These are phyloP conservation scores for Phialemoniopsis sp. DNA, from an alignment of 2,329 filamentous ascomycete species.

Conservation along the genomic window DNA sequence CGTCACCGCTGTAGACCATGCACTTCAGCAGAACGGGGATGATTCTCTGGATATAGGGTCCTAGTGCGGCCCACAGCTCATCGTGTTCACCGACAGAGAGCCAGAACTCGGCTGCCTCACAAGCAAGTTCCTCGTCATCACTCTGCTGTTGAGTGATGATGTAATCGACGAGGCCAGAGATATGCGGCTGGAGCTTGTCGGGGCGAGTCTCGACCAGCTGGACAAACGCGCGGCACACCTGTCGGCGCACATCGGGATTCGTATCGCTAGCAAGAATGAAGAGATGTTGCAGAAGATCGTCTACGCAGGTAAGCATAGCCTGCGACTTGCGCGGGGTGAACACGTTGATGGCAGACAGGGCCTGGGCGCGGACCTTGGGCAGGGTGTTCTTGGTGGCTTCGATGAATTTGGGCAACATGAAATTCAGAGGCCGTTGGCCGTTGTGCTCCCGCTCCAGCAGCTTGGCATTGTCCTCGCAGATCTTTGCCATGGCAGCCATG, in stretches of 20 bases:
- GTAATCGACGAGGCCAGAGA: slow-evolving; percentile 85
- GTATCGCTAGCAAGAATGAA: slow-evolving; percentile 77
- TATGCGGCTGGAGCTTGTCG: slow-evolving; percentile 85
- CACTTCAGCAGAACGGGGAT: slow-evolving; percentile 86
- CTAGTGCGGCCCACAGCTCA: slow-evolving; percentile 70
- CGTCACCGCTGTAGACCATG: slow-evolving; percentile 96
- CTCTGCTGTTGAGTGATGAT: slow-evolving; percentile 86
- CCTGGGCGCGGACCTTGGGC: slow-evolving; percentile 73
- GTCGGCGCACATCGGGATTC: slow-evolving; percentile 78
- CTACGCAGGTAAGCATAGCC: slow-evolving; percentile 75
- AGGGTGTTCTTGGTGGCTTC: slow-evolving; percentile 76
- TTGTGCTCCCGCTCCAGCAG: slow-evolving; percentile 83
- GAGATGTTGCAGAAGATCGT: slow-evolving; percentile 75
- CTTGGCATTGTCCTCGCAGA: slow-evolving; percentile 93
- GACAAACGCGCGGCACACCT: slow-evolving; percentile 91
- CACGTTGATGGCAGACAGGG: slow-evolving; percentile 82
- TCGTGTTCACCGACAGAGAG: slow-evolving; percentile 87
- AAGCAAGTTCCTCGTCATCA: slow-evolving; percentile 83
- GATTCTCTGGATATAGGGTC: slow-evolving; percentile 76
- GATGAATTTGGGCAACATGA: slow-evolving; percentile 86
- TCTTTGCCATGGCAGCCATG: slow-evolving; percentile 89
- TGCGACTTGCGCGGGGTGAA: slow-evolving; percentile 84
- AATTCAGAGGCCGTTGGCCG: slow-evolving; percentile 80
- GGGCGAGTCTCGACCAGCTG: slow-evolving; percentile 87
- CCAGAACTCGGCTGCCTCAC: slow-evolving; percentile 98